Percentiles rank a stretch among this genome's conserved stretches.
Evolutionary conservation across 345 rosid genomes (phyloP).

Genomic region (Atalantia buxifolia): DNA sequence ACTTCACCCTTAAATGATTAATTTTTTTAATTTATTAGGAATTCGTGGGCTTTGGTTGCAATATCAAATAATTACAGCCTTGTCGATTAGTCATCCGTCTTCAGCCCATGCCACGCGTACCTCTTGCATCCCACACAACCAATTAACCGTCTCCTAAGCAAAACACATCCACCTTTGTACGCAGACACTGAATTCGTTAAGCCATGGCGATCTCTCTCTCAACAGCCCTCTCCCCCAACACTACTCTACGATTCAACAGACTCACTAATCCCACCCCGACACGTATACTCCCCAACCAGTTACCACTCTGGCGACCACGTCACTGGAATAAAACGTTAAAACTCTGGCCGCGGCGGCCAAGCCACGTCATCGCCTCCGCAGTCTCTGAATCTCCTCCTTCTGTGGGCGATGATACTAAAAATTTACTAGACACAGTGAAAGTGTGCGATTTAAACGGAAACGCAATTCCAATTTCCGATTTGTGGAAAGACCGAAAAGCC

Average conservation of each 20-base stretch:
- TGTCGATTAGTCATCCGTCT: not conserved
- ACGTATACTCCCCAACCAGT: not conserved
- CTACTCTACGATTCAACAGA: conserved; percentile 19
- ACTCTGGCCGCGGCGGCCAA: conserved; percentile 26
- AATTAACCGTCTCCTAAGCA: conserved; percentile 15
- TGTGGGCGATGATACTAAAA: conserved; percentile 29
- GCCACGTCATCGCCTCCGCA: conserved; percentile 39
- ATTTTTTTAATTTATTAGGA: no score
- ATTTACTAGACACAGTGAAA: conserved; percentile 49
- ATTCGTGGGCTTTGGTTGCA: no score
- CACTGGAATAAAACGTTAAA: not conserved
- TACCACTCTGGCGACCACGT: not conserved
- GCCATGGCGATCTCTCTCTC: conserved; percentile 48
- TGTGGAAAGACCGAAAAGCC: conserved; percentile 83
- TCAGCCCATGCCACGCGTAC: conserved; percentile 32
- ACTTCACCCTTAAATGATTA: no score
- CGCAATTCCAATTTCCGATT: conserved; percentile 62
- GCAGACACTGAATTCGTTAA: not conserved
- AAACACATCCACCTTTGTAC: no score
- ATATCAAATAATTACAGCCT: no score
- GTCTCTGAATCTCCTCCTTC: conserved; percentile 47
- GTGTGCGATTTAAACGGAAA: conserved; percentile 68
- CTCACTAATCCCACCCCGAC: not conserved
- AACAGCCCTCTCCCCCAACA: conserved; percentile 17
- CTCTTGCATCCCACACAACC: conserved; percentile 28